Evolutionary conservation across 257 asterid genomes (phyloP), one percentile per base, ranked within the genome.

Genomic region (Dorcoceras hygrometricum): DNA sequence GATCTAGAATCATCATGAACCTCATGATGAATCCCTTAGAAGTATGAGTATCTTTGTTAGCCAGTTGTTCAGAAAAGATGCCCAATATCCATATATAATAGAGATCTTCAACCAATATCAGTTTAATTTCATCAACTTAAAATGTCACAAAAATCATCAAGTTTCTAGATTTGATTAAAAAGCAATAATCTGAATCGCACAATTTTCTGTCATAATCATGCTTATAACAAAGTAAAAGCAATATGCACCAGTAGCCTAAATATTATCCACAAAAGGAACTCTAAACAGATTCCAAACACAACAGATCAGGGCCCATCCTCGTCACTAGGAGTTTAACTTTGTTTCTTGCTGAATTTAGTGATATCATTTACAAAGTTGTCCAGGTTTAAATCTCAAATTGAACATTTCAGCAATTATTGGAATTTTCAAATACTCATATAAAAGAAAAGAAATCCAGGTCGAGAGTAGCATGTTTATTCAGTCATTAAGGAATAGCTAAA

Each of bases 1-100:
- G 74, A 74, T 79, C 85, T 82, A 82, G 95, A 77, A 71, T 90
- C 97, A 69, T 86, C 95, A 79, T 72, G 71, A 62, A 50, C 78
- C 28, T 92, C 99, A 48, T 81, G 80, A 78, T 82, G 87, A 77
- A 65, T 62, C 74, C 89, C 98, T 89, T 80, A 66, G 75, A 68
- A 66, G 36, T 62, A 73, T 71, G 59, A 75, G 43, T 62, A 23
- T 31, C n/a, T 62, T 27, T 20, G 71, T 79, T 56, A 77, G 68
- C 58, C 57, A 56, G 67, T 32, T 62, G 61, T 36, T 26, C 57
- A 59, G 31, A 68, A 69, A 69, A 68, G 22, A 76, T 27, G 23
- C 39, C 31, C 23, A 48, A 39, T 10, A 25, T 61, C 54, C 75
- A 63, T 55, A 39, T 69, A n/a, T 16, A 12, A 36, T 68, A 56